Percentiles rank a stretch among this genome's conserved stretches.
These are phyloP conservation scores for Odontarrhena argentea DNA, from an alignment of 345 rosid species.

Conservation along the genomic window DNA sequence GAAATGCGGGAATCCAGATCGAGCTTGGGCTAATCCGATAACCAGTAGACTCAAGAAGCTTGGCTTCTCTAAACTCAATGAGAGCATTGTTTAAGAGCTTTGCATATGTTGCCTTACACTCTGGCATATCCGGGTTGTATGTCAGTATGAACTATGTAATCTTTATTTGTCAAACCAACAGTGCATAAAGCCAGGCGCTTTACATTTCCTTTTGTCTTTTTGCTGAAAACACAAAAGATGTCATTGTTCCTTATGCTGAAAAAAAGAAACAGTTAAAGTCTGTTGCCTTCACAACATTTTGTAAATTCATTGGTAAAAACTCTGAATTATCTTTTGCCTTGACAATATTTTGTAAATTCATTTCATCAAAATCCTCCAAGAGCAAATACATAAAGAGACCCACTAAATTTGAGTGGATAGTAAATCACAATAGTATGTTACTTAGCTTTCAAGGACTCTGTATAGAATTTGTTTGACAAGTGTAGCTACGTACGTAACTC, in stretches of 20 bases:
- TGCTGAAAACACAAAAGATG: too few relatives aligned
- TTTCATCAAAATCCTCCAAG: too few relatives aligned
- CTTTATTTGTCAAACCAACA: constrained; percentile 33
- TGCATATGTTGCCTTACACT: background rate
- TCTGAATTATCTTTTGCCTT: too few relatives aligned
- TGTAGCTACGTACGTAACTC: constrained; percentile 27
- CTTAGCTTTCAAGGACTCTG: constrained; percentile 28
- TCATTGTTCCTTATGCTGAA: too few relatives aligned
- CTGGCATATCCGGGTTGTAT: constrained; percentile 18
- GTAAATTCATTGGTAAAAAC: too few relatives aligned
- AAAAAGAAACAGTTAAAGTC: too few relatives aligned
- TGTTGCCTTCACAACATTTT: too few relatives aligned
- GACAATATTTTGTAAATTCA: too few relatives aligned
- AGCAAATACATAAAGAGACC: background rate
- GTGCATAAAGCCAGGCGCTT: constrained; percentile 5
- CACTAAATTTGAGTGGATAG: constrained; percentile 2
- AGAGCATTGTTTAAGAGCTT: constrained; percentile 56
- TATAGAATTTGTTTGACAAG: constrained; percentile 24
- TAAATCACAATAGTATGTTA: constrained; percentile 6
- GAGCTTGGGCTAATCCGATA: constrained; percentile 78
- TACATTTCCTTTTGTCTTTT: background rate
- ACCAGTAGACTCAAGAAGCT: constrained; percentile 85
- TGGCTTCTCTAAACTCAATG: constrained; percentile 87
- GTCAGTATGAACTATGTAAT: constrained; percentile 24
- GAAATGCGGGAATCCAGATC: constrained; percentile 76